Conservation (phyloP, 1,284 basidiomycete genomes). For the Trichosporon sp. region DNA sequence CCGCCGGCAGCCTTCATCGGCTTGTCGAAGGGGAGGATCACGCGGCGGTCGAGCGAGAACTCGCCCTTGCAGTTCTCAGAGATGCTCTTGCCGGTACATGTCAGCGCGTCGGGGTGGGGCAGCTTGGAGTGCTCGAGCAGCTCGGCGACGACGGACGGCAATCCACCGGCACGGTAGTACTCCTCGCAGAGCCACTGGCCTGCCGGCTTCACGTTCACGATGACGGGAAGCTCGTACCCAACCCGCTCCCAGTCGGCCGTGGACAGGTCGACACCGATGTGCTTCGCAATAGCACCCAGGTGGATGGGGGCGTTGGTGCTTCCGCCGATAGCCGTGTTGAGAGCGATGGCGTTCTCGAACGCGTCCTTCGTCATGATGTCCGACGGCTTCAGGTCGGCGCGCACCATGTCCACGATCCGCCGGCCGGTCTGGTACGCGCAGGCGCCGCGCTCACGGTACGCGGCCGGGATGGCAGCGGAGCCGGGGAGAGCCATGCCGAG, state of each 20-base stretch:
- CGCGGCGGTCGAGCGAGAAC: slow-evolving; percentile 47
- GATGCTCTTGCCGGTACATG: slow-evolving; percentile 48
- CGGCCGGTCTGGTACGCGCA: slow-evolving; percentile 72
- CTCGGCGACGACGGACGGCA: slow-evolving; percentile 52
- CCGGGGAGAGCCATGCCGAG: slow-evolving; percentile 90
- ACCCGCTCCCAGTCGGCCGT: slow-evolving; percentile 53
- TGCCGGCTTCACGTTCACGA: slow-evolving; percentile 53
- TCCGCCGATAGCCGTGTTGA: slow-evolving; percentile 81
- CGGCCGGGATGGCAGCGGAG: slow-evolving; percentile 78
- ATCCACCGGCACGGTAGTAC: slow-evolving; percentile 54
- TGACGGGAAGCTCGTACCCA: slow-evolving; percentile 50
- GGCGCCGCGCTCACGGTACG: slow-evolving; percentile 50
- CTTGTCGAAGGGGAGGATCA: slow-evolving; percentile 50
- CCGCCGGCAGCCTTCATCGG: slow-evolving; percentile 51
- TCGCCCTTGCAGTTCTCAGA: slow-evolving; percentile 48
- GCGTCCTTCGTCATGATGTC: slow-evolving; percentile 90
- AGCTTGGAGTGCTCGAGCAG: slow-evolving; percentile 44
- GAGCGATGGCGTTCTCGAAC: slow-evolving; percentile 87
- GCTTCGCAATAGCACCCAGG: slow-evolving; percentile 53
- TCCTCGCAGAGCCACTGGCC: slow-evolving; percentile 55
- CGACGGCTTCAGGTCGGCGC: slow-evolving; percentile 82
- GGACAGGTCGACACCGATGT: slow-evolving; percentile 49
- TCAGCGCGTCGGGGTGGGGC: slow-evolving; percentile 49
- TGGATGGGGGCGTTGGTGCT: slow-evolving; percentile 76
- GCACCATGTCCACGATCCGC: slow-evolving; percentile 79